These are phyloP conservation scores for Hanseniaspora mollemarum DNA, from an alignment of 805 yeast species.

Conservation along the genomic window DNA sequence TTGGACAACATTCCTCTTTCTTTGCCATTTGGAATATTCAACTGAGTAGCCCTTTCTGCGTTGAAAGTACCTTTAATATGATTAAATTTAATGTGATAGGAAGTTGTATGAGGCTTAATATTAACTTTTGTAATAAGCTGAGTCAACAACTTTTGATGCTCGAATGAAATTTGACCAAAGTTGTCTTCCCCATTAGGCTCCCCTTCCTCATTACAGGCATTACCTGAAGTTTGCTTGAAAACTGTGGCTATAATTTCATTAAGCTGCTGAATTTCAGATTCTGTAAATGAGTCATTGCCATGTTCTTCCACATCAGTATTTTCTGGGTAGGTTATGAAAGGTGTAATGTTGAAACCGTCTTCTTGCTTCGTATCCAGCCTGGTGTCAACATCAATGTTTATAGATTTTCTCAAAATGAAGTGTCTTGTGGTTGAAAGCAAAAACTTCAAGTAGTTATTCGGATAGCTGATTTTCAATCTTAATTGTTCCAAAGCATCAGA, in stretches of 20 bases:
- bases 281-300: not conserved
- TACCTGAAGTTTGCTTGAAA: conserved; percentile 25
- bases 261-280: not conserved
- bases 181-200: not conserved
- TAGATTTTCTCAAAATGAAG: conserved; percentile 71
- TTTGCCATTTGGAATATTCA: conserved; percentile 61
- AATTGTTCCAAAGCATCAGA: conserved; percentile 50
- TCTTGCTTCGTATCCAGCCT: conserved; percentile 17
- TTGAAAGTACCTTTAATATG: conserved; percentile 70
- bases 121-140: conserved; percentile 1
- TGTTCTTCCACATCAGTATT: not conserved
- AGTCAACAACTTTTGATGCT: not conserved
- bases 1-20: conserved; percentile 47
- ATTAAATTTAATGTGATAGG: conserved; percentile 54
- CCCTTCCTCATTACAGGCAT: conserved; percentile 22
- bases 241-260: not conserved
- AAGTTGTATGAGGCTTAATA: conserved; percentile 35
- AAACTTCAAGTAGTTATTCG: conserved; percentile 40
- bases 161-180: conserved; percentile 28
- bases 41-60: conserved; percentile 47
- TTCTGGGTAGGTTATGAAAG: not conserved
- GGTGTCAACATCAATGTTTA: conserved; percentile 35
- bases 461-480: conserved; percentile 43
- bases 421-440: conserved; percentile 73
- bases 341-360: conserved; percentile 15